Evolutionary conservation across 192 early-diverging fungal genomes (phyloP).

Genomic region (Mortierella antarctica): DNA sequence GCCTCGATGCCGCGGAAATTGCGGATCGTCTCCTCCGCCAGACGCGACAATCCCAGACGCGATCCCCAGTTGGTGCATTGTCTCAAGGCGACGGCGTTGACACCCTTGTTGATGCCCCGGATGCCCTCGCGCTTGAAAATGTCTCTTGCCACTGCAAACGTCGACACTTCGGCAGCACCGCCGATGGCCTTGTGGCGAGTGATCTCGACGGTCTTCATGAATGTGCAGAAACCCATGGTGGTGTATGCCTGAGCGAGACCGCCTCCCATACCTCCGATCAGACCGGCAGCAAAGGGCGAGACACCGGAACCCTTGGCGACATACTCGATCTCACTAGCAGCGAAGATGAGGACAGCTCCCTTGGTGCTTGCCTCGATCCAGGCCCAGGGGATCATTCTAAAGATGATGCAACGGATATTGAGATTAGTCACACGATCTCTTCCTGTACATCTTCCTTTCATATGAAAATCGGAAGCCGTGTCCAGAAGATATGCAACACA

Average conservation of each 20-base stretch:
- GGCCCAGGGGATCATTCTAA: conserved; percentile 69
- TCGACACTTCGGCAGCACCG: conserved; percentile 70
- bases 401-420: not conserved
- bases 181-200: conserved; percentile 90
- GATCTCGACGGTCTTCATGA: conserved; percentile 99
- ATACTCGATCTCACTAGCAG: conserved; percentile 72
- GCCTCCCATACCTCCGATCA: conserved; percentile 94
- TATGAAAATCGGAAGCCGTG: conserved; percentile 12
- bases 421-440: conserved; percentile 36
- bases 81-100: conserved; percentile 96
- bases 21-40: conserved; percentile 76
- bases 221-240: conserved; percentile 99
- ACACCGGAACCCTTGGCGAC: conserved; percentile 60
- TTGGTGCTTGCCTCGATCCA: conserved; percentile 74
- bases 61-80: conserved; percentile 99
- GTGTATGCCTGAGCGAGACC: conserved; percentile 96
- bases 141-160: conserved; percentile 86
- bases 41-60: conserved; percentile 86
- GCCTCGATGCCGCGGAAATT: conserved; percentile 62
- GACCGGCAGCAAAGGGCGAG: conserved; percentile 77
- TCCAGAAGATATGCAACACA: no score
- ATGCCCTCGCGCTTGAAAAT: conserved; percentile 95
- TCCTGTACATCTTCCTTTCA: not conserved
- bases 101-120: conserved; percentile 97
- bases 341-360: conserved; percentile 71